These are phyloP conservation scores for Picea mariana DNA, from an alignment of 83 land plant species.

Conservation along the genomic window DNA sequence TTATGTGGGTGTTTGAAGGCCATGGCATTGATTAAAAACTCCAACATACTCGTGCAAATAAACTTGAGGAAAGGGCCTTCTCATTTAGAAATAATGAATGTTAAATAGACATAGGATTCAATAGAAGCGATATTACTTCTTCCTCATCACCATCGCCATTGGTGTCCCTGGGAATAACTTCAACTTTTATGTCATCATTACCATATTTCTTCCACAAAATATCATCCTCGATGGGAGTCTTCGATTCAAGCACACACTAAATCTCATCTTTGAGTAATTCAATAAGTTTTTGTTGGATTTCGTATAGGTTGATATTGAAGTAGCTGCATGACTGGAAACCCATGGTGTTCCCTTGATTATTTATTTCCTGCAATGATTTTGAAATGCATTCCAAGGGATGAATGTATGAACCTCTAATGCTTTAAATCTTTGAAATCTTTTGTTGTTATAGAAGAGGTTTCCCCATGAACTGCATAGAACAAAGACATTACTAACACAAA, in stretches of 20 bases:
- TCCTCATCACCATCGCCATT: constrained; percentile 27
- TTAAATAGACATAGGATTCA: constrained; percentile 31
- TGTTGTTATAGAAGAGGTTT: constrained; percentile 22
- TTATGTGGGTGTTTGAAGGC: not conserved
- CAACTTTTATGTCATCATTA: constrained; percentile 49
- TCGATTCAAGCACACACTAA: constrained; percentile 33
- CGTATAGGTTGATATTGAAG: constrained; percentile 7
- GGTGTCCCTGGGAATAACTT: constrained; percentile 46
- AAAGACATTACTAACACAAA: constrained; percentile 25
- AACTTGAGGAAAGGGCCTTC: constrained; percentile 47
- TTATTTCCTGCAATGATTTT: not conserved
- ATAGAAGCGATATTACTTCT: constrained; percentile 21
- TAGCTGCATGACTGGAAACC: not conserved
- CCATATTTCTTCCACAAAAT: constrained; percentile 41
- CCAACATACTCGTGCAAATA: constrained; percentile 46
- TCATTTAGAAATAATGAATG: constrained; percentile 49
- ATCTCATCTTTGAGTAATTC: constrained; percentile 47
- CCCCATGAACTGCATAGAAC: constrained; percentile 22
- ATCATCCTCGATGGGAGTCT: constrained; percentile 4
- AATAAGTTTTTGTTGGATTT: constrained; percentile 35
- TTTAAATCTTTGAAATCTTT: constrained; percentile 5
- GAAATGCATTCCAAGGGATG: constrained; percentile 4
- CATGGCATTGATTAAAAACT: constrained; percentile 51
- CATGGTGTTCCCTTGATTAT: not conserved
- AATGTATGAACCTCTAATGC: not conserved